Percentiles rank a stretch among this genome's conserved stretches.
phyloP scores from a whole-genome alignment of 2,329 filamentous ascomycete species.

The Colletotrichum sp. region DNA sequence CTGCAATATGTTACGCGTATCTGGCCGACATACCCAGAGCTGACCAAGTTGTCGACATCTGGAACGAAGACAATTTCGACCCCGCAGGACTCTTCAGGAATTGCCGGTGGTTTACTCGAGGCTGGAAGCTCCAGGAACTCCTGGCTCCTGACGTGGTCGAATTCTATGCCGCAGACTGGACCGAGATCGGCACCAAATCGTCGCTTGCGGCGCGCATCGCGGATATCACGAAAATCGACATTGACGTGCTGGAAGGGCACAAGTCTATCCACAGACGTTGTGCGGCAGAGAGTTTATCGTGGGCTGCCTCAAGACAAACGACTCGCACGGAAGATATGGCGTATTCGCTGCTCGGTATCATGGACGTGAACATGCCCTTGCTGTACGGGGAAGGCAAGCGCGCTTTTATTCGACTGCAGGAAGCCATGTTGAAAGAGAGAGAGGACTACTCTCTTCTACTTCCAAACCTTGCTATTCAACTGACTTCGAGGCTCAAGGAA shows the following conservation, averaged over 20 bases:
- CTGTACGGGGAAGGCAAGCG: slow-evolving; percentile 28
- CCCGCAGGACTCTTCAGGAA: background rate
- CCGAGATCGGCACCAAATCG: slow-evolving; percentile 28
- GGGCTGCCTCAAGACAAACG: slow-evolving; percentile 26
- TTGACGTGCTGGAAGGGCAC: slow-evolving; percentile 11
- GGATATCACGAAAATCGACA: slow-evolving; percentile 25
- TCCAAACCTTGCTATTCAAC: background rate
- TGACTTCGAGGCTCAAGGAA: background rate
- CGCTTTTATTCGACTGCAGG: slow-evolving; percentile 26
- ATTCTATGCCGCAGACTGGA: slow-evolving; percentile 32
- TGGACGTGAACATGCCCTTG: slow-evolving; percentile 28
- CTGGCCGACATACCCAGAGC: slow-evolving; percentile 19
- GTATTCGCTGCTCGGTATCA: slow-evolving; percentile 31
- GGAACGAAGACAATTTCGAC: background rate
- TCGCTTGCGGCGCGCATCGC: slow-evolving; percentile 21
- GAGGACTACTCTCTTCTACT: background rate
- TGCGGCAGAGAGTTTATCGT: slow-evolving; percentile 24
- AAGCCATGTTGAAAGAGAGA: background rate
- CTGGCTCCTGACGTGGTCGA: slow-evolving; percentile 29
- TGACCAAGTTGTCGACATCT: background rate
- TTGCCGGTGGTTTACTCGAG: slow-evolving; percentile 26
- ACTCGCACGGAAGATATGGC: slow-evolving; percentile 26
- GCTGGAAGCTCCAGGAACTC: slow-evolving; percentile 33
- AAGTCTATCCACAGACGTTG: background rate
- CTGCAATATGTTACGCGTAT: slow-evolving; percentile 29